Percentiles rank a stretch among this genome's conserved stretches.
These are phyloP conservation scores for Rhodotorula mucilaginosa DNA, from an alignment of 1,284 basidiomycete species.

Conservation along the genomic window DNA sequence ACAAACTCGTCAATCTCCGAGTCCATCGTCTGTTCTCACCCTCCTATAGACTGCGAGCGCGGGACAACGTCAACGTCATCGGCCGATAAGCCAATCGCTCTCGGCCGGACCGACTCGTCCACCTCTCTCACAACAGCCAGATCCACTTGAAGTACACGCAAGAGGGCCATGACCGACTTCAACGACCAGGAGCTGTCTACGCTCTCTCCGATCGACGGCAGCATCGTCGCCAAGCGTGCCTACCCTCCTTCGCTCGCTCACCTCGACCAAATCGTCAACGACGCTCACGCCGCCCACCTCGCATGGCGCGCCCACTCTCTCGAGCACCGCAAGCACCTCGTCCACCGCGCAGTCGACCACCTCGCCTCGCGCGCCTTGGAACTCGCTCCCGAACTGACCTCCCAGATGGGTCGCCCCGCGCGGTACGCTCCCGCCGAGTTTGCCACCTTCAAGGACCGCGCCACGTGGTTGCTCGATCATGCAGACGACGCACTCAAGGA, in stretches of 20 bases:
- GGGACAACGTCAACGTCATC: background rate
- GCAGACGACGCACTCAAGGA: conserved; percentile 74
- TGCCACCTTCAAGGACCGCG: conserved; percentile 73
- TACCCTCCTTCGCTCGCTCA: conserved; percentile 50
- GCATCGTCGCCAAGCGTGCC: conserved; percentile 48
- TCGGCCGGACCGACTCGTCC: background rate
- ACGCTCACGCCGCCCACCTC: conserved; percentile 66
- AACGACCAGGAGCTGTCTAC: conserved; percentile 52
- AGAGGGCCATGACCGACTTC: background rate
- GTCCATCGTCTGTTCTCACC: background rate
- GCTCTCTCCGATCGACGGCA: conserved; percentile 54
- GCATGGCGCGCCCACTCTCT: conserved; percentile 68
- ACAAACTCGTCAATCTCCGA: background rate
- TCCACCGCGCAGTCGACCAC: conserved; percentile 71
- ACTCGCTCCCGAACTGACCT: conserved; percentile 70
- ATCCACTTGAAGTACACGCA: too few relatives aligned
- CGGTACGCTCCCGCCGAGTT: conserved; percentile 66
- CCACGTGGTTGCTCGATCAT: conserved; percentile 79
- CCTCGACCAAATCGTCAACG: conserved; percentile 61
- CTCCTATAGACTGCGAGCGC: background rate
- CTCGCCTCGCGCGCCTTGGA: conserved; percentile 69
- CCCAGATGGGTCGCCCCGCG: conserved; percentile 66
- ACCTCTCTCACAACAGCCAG: too few relatives aligned
- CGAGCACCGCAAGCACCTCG: conserved; percentile 68
- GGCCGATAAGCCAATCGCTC: background rate